Evolutionary conservation across 1,139 yeast species (phyloP).

Genomic region (Magnusiomyces paraingens): DNA sequence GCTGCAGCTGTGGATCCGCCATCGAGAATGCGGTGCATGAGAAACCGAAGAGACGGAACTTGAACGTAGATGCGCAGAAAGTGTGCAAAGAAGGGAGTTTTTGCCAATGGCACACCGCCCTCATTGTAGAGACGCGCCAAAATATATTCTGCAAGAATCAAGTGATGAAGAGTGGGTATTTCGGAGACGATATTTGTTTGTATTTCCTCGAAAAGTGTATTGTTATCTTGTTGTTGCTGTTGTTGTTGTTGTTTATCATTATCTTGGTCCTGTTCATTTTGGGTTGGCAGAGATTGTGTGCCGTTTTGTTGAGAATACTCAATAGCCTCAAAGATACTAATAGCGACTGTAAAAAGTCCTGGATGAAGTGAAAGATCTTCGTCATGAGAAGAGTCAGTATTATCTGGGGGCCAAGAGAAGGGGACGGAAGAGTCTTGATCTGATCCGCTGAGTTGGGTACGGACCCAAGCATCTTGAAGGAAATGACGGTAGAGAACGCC

Average conservation of each 20-base stretch:
- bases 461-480: constrained; percentile 8
- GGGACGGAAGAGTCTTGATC: neutral
- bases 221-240: neutral
- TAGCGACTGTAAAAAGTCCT: constrained; percentile 5
- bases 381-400: neutral
- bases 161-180: neutral
- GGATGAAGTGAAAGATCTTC: neutral
- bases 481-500: constrained; percentile 13
- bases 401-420: neutral
- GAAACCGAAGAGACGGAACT: constrained; percentile 2
- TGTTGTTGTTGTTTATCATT: neutral
- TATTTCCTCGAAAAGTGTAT: neutral
- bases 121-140: constrained; percentile 8
- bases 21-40: constrained; percentile 1
- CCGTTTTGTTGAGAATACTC: constrained; percentile 3
- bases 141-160: constrained; percentile 9
- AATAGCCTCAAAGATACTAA: constrained; percentile 6
- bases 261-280: neutral
- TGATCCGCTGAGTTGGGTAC: constrained; percentile 5
- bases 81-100: constrained; percentile 10
- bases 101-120: neutral
- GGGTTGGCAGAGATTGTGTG: neutral
- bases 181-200: neutral
- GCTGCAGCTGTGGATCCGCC: constrained; percentile 1
- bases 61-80: constrained; percentile 8